These are phyloP conservation scores for Trichoderma sp. DNA, from an alignment of 2,329 filamentous ascomycete genomes.

Conservation along the genomic window DNA sequence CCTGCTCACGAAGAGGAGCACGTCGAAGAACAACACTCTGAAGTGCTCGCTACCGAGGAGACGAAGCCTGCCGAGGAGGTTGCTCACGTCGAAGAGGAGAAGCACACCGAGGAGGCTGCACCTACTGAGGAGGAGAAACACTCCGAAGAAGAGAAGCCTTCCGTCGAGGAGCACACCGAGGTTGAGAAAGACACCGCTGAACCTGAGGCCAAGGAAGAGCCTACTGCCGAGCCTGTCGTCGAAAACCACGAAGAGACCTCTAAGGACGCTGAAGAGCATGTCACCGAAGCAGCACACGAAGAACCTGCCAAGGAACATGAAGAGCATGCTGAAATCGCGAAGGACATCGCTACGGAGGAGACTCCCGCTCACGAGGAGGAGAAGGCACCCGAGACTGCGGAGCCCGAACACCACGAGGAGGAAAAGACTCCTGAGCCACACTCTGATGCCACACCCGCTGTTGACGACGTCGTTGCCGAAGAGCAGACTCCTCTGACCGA, in stretches of 20 bases:
- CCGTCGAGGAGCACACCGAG: not conserved
- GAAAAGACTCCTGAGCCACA: not conserved
- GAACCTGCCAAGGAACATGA: not conserved
- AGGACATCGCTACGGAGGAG: not conserved
- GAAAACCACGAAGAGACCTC: constrained; percentile 14
- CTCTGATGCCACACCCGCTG: not conserved
- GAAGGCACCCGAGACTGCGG: not conserved
- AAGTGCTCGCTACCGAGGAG: not conserved
- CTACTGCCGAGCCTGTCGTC: constrained; percentile 5
- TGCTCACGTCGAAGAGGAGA: not conserved
- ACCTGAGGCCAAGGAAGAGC: constrained; percentile 17
- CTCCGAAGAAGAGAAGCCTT: not conserved
- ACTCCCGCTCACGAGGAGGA: not conserved
- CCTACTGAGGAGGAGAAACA: not conserved
- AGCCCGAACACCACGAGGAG: not conserved
- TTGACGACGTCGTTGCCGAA: not conserved
- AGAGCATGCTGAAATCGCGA: not conserved
- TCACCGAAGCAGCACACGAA: not conserved
- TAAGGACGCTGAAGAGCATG: constrained; percentile 13
- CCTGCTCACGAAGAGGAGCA: not conserved
- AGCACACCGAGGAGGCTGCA: not conserved
- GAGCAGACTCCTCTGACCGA: not conserved
- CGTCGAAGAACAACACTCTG: not conserved
- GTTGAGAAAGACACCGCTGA: not conserved
- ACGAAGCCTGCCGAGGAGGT: not conserved